Evolutionary conservation across 2,329 filamentous ascomycete species (phyloP), one percentile per base, ranked within the genome.

Genomic region (Talaromyces sp.): DNA sequence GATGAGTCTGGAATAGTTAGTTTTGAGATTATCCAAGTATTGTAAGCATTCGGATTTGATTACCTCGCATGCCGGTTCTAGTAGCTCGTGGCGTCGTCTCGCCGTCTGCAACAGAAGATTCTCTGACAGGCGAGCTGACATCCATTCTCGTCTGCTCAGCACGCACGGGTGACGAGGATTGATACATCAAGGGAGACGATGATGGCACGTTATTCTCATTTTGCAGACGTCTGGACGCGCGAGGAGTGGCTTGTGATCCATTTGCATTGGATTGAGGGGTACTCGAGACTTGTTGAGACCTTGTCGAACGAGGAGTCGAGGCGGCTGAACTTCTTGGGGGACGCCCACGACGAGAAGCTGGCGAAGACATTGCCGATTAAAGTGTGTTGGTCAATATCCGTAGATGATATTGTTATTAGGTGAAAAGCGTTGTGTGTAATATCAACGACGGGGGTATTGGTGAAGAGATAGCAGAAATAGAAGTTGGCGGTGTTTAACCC

Each of bases 171-270:
- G 84, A 87, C 0, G 54, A 57, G 17, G 84, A 86, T 61, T 80
- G 84, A 73, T 86, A 95, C 73, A 89, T 89, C 63, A 96, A 80
- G 40, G 92, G 92, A 59, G 91, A 96, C 3, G 91, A 94, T 5
- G 84, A 83, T 61, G 86, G 78, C 36, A 78, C 69, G 56, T 71
- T 69, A 36, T 63, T 64, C 46, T 73, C 70, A 21, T 69, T 72
- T 54, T 72, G 66, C 63, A 77, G 67, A 31, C 77, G 67, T 61
- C 77, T 68, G 43, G 75, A 70, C 45, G 75, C 73, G 56, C 77
- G 75, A 28, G 81, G 80, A 1, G 80, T 82, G 53, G 73, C 68
- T 62, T 72, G 69, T 56, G 66, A 57, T 19, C 54, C 60, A 50
- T 43, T 45, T 39, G 37, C 43, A 25, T 59, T 54, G 22, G 57